phyloP scores from a whole-genome alignment of 306 rosid species.

The Cicer pinnatifidum region DNA sequence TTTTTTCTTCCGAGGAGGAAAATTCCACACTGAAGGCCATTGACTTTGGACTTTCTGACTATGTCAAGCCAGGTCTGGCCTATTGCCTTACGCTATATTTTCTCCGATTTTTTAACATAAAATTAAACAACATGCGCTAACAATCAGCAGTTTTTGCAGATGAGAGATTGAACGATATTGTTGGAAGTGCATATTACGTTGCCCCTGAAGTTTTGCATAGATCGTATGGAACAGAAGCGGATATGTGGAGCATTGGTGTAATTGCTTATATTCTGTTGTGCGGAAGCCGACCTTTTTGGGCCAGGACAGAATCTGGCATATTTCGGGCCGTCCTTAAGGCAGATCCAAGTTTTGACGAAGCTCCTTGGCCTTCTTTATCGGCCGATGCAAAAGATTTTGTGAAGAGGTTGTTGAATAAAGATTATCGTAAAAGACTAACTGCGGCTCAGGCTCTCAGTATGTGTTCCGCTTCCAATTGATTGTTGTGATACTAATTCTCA shows the following conservation, averaged over 20 bases:
- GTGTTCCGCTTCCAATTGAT: conserved; percentile 40
- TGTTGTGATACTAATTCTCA: conserved; percentile 14
- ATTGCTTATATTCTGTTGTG: conserved; percentile 53
- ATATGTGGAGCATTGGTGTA: conserved; percentile 51
- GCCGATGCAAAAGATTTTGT: conserved; percentile 77
- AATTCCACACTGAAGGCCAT: conserved; percentile 69
- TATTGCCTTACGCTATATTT: conserved; percentile 22
- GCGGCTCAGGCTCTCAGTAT: conserved; percentile 79
- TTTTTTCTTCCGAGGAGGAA: conserved; percentile 67
- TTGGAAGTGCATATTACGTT: conserved; percentile 52
- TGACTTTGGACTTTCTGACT: conserved; percentile 88
- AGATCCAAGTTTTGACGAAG: conserved; percentile 82
- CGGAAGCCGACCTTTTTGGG: conserved; percentile 95
- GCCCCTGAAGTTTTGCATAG: conserved; percentile 50
- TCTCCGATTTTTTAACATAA: neutral
- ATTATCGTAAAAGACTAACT: conserved; percentile 72
- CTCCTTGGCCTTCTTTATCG: conserved; percentile 89
- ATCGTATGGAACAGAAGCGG: conserved; percentile 48
- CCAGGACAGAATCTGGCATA: conserved; percentile 85
- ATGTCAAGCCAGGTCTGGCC: conserved; percentile 80
- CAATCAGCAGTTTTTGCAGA: conserved; percentile 52
- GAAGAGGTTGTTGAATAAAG: conserved; percentile 75
- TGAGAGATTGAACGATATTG: conserved; percentile 88
- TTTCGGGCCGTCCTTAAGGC: conserved; percentile 83
- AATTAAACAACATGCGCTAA: conserved; percentile 34